A percentile compares a stretch with the other conserved stretches of the same genome.
Evolutionary conservation across 2,329 filamentous ascomycete genomes (phyloP).

Genomic region (Dothistroma septosporum): DNA sequence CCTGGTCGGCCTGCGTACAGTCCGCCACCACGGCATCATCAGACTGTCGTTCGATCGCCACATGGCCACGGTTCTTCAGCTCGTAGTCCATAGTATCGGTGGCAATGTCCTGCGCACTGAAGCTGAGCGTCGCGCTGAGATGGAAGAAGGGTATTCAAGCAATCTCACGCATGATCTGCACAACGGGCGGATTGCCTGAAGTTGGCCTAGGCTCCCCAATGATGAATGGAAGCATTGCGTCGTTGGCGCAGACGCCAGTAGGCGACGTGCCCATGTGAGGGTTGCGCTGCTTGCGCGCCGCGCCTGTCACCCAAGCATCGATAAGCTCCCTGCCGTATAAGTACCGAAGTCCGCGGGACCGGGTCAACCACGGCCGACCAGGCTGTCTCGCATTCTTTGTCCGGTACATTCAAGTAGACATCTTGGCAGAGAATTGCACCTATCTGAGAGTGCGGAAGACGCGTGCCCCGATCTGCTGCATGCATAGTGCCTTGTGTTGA

Average conservation of each 20-base stretch:
- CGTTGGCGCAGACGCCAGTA: not conserved
- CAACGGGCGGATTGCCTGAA: not conserved
- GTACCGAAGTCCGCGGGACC: constrained; percentile 1
- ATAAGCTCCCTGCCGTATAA: not conserved
- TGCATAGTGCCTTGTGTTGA: not conserved
- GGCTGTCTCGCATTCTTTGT: not conserved
- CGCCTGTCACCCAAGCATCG: not conserved
- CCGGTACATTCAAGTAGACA: not conserved
- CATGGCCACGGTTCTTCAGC: constrained; percentile 1
- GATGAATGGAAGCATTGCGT: not conserved
- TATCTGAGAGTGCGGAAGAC: not conserved
- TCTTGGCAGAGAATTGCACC: not conserved
- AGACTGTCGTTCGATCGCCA: not conserved
- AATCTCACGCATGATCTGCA: not conserved
- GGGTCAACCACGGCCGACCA: not conserved
- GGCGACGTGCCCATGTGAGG: not conserved
- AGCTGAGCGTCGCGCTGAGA: not conserved
- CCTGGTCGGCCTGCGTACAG: constrained; percentile 7
- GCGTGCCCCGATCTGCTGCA: not conserved
- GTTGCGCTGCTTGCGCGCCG: not conserved
- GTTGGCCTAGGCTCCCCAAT: not conserved
- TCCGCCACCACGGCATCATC: not conserved
- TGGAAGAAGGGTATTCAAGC: not conserved
- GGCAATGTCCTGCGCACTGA: not conserved
- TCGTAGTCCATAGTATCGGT: constrained; percentile 2